Percentiles rank a stretch among this genome's conserved stretches.
Evolutionary conservation across 1,139 yeast species (phyloP).

Genomic region (Kluyveromyces marxianus): DNA sequence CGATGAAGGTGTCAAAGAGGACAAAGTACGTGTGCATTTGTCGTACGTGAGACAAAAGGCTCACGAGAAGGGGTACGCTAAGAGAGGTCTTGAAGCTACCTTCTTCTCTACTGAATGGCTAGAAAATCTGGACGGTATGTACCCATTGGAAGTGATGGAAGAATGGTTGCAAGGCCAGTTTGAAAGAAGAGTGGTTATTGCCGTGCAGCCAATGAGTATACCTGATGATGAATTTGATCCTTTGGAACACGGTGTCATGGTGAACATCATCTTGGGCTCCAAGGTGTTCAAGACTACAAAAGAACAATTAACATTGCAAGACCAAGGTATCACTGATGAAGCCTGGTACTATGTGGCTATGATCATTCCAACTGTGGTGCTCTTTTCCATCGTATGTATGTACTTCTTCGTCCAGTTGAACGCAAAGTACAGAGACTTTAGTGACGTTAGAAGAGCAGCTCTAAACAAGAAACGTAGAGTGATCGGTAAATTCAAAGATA

Average conservation of each 20-base stretch:
- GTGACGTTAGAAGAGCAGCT: conserved; percentile 38
- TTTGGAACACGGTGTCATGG: conserved; percentile 43
- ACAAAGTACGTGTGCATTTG: conserved; percentile 58
- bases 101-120: conserved; percentile 71
- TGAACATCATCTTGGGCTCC: conserved; percentile 50
- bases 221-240: conserved; percentile 60
- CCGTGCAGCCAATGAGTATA: conserved; percentile 65
- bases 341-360: conserved; percentile 62
- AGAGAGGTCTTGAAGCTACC: conserved; percentile 43
- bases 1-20: conserved; percentile 33
- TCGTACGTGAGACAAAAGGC: conserved; percentile 53
- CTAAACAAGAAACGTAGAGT: conserved; percentile 45
- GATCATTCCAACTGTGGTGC: conserved; percentile 64
- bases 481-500: conserved; percentile 34
- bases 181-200: conserved; percentile 42
- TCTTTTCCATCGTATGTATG: conserved; percentile 54
- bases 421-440: conserved; percentile 43
- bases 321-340: conserved; percentile 53
- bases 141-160: conserved; percentile 49
- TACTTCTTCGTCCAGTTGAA: conserved; percentile 54
- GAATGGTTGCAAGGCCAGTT: conserved; percentile 54
- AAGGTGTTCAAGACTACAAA: conserved; percentile 54
- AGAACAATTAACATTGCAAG: conserved; percentile 44
- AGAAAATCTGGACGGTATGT: conserved; percentile 54
- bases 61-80: conserved; percentile 48